phyloP scores from a whole-genome alignment of 495 filamentous ascomycete genomes.

The Daldinia bambusicola region DNA sequence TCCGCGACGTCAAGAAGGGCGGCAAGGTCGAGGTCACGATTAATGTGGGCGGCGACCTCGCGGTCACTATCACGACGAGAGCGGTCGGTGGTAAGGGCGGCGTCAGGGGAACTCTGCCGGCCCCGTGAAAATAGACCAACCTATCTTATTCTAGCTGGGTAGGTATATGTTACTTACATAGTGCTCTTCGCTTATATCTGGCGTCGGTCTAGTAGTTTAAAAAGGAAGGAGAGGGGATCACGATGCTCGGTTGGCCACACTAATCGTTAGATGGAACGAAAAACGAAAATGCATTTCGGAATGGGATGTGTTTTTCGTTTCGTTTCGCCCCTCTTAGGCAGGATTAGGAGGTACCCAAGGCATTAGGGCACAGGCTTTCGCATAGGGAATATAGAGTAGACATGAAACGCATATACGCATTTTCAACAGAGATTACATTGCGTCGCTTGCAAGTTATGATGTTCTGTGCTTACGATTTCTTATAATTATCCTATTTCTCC shows the following conservation, averaged over 20 bases:
- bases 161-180: constrained; percentile 1
- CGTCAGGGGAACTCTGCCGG: constrained; percentile 73
- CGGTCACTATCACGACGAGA: constrained; percentile 79
- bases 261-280: constrained; percentile 10
- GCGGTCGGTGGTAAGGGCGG: constrained; percentile 89
- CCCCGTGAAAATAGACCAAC: constrained; percentile 32
- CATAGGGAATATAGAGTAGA: constrained; percentile 23
- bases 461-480: background rate
- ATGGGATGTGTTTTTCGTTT: background rate
- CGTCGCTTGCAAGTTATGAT: background rate
- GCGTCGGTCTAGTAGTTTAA: background rate
- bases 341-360: background rate
- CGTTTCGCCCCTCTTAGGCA: constrained; percentile 1
- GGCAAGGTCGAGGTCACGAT: constrained; percentile 93
- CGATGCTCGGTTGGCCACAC: background rate
- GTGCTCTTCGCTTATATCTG: constrained; percentile 1
- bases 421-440: background rate
- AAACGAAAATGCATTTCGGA: too few relatives aligned
- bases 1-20: constrained; percentile 86
- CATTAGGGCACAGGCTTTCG: constrained; percentile 1
- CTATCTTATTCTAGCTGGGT: background rate
- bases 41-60: constrained; percentile 80
- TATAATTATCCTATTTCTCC: background rate
- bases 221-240: background rate
- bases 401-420: constrained; percentile 2